Percentiles rank a stretch among this genome's conserved stretches.
Evolutionary conservation across 805 yeast genomes (phyloP).

Genomic region (Pichia kluyveri): DNA sequence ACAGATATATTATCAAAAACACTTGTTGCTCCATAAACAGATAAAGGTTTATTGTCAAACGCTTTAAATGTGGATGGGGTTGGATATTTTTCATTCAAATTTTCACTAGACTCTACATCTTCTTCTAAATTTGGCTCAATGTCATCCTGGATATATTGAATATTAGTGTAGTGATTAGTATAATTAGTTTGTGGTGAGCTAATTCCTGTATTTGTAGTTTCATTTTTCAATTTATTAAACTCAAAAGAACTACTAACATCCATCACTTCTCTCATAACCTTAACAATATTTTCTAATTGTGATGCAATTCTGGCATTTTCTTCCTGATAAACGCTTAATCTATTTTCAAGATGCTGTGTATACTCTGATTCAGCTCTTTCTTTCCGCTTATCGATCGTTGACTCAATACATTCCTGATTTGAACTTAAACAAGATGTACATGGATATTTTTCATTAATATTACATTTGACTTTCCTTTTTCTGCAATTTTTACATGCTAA

Average conservation of each 20-base stretch:
- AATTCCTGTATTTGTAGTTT: background rate
- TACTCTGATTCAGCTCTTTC: conserved; percentile 5
- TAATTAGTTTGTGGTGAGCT: too few relatives aligned
- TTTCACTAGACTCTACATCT: conserved; percentile 4
- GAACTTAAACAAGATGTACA: conserved; percentile 13
- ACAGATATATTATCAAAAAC: conserved; percentile 3
- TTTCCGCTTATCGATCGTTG: conserved; percentile 12
- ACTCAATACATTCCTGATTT: conserved; percentile 8
- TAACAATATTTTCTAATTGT: conserved; percentile 2
- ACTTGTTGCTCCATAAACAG: conserved; percentile 3
- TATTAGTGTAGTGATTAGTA: too few relatives aligned
- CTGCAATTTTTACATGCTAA: conserved; percentile 16
- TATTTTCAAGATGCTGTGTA: background rate
- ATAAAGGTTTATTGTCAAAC: background rate
- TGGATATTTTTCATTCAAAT: conserved; percentile 24
- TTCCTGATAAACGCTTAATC: conserved; percentile 7
- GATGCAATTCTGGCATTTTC: conserved; percentile 1
- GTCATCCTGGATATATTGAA: too few relatives aligned
- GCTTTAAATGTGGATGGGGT: background rate
- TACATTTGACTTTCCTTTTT: conserved; percentile 15
- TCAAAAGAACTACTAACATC: background rate
- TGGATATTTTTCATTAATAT: conserved; percentile 9
- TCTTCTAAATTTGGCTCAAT: too few relatives aligned
- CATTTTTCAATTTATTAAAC: background rate
- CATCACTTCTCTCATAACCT: background rate